Base-by-base conservation (phyloP, 225 moss, liverwort and hornwort species). In the Rhytidiadelphus loreus region DNA sequence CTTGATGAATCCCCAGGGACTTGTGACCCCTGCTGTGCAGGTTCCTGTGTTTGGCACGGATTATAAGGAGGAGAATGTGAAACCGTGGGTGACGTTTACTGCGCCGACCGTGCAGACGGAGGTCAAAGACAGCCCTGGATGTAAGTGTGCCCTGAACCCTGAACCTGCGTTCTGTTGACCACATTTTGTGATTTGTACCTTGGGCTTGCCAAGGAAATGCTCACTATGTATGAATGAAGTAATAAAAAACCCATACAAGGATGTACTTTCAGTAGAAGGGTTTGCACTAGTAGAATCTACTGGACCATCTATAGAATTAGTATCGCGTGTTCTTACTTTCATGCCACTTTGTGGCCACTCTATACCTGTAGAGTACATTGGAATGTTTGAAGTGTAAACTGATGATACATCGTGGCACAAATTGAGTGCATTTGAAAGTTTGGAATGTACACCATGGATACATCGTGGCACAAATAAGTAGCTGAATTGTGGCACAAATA, bases 61-160 rank as follows among this genome's bases (percentile, higher is more conserved):
- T 28, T 65, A 62, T 41, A 90, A 89, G 81, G 93, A 92, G 68
- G 93, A 93, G 88, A 89, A 89, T 85, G 92, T 91, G 65, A 93
- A 93, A 64, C 92, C 93, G 20, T 93, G 93, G 93, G 89, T 91
- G 17, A 88, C 86, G 14, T 89, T 90, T 30, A 78, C 80, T 57
- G 84, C 89, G 2, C 71, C 83, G 44, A 88, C 25, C 29, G 64
- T 60, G 68, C 88, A 90, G 75, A 59, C 44, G 30, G 91, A 91
- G 19, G 77, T 58, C 60, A 90, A 93, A 81, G 93, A 87, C 41
- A 93, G 93, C 68, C 91, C 93, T 66, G 93, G 88, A 82, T 89
- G 93, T 93, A 75, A 78, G 89, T 77, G 18, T 35, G 11, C 37
- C 22, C 53, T 50, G 7, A 82, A 37, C 9, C 13, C 44, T 20